Conservation (phyloP, 2,329 filamentous ascomycete species). For the Sphaceloma murrayae region DNA sequence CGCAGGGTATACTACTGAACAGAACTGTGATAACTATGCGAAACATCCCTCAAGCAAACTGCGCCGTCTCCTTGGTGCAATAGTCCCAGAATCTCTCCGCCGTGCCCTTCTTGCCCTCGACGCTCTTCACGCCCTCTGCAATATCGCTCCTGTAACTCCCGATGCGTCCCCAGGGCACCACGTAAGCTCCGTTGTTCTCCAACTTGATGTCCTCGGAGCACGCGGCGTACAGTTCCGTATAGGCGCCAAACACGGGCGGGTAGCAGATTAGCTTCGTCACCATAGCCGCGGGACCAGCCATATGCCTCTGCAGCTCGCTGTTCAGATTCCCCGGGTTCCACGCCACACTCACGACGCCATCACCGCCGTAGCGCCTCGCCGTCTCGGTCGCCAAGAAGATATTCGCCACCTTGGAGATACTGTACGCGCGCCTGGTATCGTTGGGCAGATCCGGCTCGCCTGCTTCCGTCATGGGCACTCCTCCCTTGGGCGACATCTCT, state of each 20-base stretch:
- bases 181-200: constrained; percentile 25
- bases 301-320: constrained; percentile 26
- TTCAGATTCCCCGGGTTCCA: constrained; percentile 29
- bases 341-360: constrained; percentile 23
- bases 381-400: constrained; percentile 23
- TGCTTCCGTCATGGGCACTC: constrained; percentile 20
- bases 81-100: constrained; percentile 34
- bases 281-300: constrained; percentile 7
- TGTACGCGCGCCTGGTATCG: constrained; percentile 23
- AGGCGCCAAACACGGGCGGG: constrained; percentile 24
- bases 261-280: constrained; percentile 20
- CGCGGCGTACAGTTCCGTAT: constrained; percentile 28
- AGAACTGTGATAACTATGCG: neutral
- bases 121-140: constrained; percentile 24
- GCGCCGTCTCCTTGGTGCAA: constrained; percentile 30
- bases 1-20: constrained; percentile 1
- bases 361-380: constrained; percentile 19
- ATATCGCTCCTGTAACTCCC: constrained; percentile 26
- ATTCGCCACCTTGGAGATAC: constrained; percentile 25
- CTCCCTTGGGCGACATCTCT: constrained; percentile 20
- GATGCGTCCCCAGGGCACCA: constrained; percentile 24
- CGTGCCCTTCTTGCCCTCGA: too few species aligned
- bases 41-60: constrained; percentile 17
- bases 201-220: constrained; percentile 22
- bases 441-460: constrained; percentile 19